Evolutionary conservation across 179 eudicot species (phyloP).

Genomic region (Sideroxylon spinosum): DNA sequence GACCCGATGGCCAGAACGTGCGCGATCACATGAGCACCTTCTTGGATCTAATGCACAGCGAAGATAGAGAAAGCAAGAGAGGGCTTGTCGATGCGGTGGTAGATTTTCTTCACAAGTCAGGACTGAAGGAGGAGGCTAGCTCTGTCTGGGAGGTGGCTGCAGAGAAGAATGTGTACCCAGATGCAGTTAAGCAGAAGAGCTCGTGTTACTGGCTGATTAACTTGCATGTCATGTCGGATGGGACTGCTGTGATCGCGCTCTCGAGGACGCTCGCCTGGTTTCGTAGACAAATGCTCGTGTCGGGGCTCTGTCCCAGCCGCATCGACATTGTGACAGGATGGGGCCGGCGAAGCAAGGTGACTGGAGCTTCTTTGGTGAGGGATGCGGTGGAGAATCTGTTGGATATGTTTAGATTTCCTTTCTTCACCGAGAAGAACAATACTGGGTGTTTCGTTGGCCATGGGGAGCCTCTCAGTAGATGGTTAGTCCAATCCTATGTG

Average conservation of each 20-base stretch:
- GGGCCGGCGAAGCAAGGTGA: conserved; percentile 91
- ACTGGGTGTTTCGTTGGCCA: conserved; percentile 93
- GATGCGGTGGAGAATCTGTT: conserved; percentile 85
- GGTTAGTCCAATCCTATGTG: conserved; percentile 73
- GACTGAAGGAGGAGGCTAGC: conserved; percentile 93
- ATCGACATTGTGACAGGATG: conserved; percentile 97
- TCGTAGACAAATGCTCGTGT: conserved; percentile 49
- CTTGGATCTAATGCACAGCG: conserved; percentile 82
- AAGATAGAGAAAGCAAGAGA: conserved; percentile 91
- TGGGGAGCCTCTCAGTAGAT: conserved; percentile 77
- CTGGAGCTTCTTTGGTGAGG: conserved; percentile 79
- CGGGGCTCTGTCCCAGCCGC: conserved; percentile 61
- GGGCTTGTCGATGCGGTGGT: conserved; percentile 89
- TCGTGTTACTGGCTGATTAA: conserved; percentile 93
- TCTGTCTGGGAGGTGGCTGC: conserved; percentile 99
- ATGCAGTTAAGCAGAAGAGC: conserved; percentile 64
- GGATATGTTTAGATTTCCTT: conserved; percentile 63
- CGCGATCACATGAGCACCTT: conserved; percentile 68
- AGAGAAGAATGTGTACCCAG: conserved; percentile 83
- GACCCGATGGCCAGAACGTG: conserved; percentile 87
- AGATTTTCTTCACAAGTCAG: conserved; percentile 85
- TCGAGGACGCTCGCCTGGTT: conserved; percentile 93
- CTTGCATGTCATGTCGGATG: conserved; percentile 97
- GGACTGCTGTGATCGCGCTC: conserved; percentile 90
- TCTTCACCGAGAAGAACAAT: conserved; percentile 67